phyloP scores from a whole-genome alignment of 2,329 filamentous ascomycete genomes.

The Talaromyces sp. region DNA sequence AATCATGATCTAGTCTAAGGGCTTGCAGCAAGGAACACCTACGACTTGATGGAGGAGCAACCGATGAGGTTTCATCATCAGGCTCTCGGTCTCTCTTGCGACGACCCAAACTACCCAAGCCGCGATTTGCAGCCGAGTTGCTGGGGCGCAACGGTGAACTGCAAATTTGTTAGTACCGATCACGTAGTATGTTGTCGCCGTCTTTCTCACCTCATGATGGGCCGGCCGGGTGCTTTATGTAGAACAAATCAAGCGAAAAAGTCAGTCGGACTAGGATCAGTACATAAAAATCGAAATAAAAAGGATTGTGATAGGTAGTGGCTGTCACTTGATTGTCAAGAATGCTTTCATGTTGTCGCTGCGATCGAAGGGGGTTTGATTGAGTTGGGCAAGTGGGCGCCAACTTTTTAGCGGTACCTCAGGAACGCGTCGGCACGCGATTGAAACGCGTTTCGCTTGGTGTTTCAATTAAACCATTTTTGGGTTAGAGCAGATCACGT shows the following conservation, averaged over 20 bases:
- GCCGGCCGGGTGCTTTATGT: neutral
- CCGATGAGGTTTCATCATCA: constrained; percentile 60
- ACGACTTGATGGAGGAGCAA: constrained; percentile 62
- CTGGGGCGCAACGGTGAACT: constrained; percentile 81
- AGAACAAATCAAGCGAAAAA: neutral
- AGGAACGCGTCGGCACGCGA: constrained; percentile 20
- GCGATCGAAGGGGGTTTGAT: constrained; percentile 1
- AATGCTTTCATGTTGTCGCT: neutral
- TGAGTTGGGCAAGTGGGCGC: constrained; percentile 11
- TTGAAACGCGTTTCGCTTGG: constrained; percentile 24
- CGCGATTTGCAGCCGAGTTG: constrained; percentile 80
- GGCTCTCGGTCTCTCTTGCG: constrained; percentile 64
- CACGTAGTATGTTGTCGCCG: neutral
- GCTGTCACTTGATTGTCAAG: neutral
- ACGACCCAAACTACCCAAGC: constrained; percentile 51
- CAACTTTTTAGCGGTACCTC: constrained; percentile 10
- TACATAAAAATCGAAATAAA: neutral
- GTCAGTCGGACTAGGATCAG: neutral
- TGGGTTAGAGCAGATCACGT: constrained; percentile 22
- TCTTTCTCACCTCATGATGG: constrained; percentile 18
- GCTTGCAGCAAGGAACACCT: constrained; percentile 26
- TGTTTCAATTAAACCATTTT: constrained; percentile 33
- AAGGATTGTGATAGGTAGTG: neutral
- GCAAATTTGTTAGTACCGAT: constrained; percentile 14
- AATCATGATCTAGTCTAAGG: constrained; percentile 15